phyloP scores from a whole-genome alignment of 441 rosid species.

The Sinapis alba region DNA sequence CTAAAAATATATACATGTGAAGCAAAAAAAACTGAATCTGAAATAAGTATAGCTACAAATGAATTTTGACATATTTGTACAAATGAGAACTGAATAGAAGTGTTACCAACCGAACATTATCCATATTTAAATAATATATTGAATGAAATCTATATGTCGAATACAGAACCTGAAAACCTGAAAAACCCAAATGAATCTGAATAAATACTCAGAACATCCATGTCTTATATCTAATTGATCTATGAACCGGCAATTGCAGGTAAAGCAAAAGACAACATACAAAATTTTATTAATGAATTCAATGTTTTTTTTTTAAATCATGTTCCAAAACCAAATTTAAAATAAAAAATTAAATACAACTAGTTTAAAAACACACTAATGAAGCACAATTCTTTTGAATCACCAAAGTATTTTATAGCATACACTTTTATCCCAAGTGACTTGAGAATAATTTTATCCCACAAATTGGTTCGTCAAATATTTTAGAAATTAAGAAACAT shows the following conservation, averaged over 20 bases:
- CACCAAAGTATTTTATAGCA: background rate
- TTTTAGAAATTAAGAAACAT: background rate
- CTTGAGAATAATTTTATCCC: background rate
- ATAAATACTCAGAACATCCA: background rate
- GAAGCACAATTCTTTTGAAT: background rate
- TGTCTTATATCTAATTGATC: background rate
- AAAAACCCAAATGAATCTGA: background rate
- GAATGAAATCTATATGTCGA: background rate
- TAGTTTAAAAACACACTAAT: background rate
- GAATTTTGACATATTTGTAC: background rate
- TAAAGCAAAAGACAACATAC: background rate
- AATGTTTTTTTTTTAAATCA: background rate
- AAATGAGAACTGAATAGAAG: background rate
- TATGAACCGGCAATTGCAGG: background rate
- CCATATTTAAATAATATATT: background rate
- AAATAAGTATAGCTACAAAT: background rate
- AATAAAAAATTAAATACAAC: background rate
- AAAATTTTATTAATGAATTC: background rate
- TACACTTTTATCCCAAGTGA: background rate
- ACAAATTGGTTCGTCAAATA: background rate
- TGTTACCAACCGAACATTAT: background rate
- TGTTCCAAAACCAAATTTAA: background rate
- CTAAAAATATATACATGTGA: background rate
- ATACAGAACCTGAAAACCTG: background rate
- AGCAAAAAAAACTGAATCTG: background rate